phyloP scores from a whole-genome alignment of 257 asterid species.

The Solanum chilense region DNA sequence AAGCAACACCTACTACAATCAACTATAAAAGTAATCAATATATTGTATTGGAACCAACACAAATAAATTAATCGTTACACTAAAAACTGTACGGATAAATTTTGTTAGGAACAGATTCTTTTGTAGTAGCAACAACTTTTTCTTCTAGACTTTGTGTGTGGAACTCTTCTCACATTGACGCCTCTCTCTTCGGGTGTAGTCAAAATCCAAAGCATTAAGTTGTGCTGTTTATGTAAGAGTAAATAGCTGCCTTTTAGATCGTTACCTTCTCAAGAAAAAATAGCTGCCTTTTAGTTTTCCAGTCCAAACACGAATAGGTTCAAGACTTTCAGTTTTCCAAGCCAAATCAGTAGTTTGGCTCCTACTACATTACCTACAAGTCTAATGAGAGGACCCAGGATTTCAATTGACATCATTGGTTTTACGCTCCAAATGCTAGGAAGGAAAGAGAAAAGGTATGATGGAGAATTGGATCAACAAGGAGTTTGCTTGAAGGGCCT shows the following conservation, averaged over 20 bases:
- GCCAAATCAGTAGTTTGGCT: background rate
- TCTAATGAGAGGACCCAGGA: background rate
- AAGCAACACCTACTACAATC: background rate
- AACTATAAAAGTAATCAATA: background rate
- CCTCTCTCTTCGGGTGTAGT: background rate
- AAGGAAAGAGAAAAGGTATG: background rate
- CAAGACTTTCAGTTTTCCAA: background rate
- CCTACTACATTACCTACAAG: background rate
- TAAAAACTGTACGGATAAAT: background rate
- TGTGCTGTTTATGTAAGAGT: background rate
- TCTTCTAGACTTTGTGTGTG: background rate
- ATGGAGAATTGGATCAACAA: background rate
- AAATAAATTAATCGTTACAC: background rate
- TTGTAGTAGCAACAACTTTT: background rate
- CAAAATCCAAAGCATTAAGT: background rate
- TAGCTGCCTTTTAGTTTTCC: background rate
- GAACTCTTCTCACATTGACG: background rate
- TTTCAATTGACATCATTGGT: background rate
- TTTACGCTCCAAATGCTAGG: background rate
- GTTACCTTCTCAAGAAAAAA: background rate
- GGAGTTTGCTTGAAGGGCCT: background rate
- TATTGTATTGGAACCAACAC: background rate
- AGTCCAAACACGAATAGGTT: background rate
- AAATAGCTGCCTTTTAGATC: background rate
- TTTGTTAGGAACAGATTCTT: background rate